phyloP scores from a whole-genome alignment of 2,329 filamentous ascomycete genomes.

The Nemania diffusa region DNA sequence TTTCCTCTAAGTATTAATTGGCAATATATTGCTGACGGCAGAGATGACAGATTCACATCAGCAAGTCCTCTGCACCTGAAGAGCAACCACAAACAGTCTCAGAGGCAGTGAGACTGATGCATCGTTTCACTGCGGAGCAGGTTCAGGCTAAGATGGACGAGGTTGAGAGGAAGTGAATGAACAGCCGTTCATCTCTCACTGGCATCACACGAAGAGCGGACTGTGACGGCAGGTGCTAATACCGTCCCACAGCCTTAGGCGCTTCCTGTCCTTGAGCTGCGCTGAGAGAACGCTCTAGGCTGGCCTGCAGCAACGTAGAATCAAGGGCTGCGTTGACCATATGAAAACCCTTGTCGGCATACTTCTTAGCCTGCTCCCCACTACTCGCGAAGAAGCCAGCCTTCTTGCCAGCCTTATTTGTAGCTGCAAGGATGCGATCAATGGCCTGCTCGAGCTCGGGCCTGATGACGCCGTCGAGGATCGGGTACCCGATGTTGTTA shows the following conservation, averaged over 20 bases:
- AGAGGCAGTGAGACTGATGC: constrained; percentile 78
- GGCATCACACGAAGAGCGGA: neutral
- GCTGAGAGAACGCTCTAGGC: constrained; percentile 59
- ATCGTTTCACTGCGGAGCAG: constrained; percentile 75
- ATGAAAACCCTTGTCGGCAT: constrained; percentile 67
- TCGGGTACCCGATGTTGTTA: constrained; percentile 70
- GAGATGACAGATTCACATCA: constrained; percentile 66
- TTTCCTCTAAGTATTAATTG: neutral
- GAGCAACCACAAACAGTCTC: constrained; percentile 66
- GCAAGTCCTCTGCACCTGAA: constrained; percentile 62
- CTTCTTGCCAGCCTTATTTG: constrained; percentile 72
- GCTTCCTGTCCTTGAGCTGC: constrained; percentile 56
- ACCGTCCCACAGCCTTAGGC: constrained; percentile 54
- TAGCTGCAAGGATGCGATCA: constrained; percentile 65
- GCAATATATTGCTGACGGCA: constrained; percentile 16
- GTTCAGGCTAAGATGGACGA: constrained; percentile 76
- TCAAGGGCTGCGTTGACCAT: constrained; percentile 71
- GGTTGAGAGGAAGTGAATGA: constrained; percentile 50
- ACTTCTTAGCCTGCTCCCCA: constrained; percentile 65
- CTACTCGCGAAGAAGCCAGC: constrained; percentile 68
- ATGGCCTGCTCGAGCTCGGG: constrained; percentile 70
- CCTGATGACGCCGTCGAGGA: constrained; percentile 68
- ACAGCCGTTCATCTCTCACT: neutral
- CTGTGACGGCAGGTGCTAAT: constrained; percentile 46
- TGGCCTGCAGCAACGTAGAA: constrained; percentile 50